These are phyloP conservation scores for Paramecium pentaurelia DNA, from an alignment of 73 alveolate species.

Conservation along the genomic window DNA sequence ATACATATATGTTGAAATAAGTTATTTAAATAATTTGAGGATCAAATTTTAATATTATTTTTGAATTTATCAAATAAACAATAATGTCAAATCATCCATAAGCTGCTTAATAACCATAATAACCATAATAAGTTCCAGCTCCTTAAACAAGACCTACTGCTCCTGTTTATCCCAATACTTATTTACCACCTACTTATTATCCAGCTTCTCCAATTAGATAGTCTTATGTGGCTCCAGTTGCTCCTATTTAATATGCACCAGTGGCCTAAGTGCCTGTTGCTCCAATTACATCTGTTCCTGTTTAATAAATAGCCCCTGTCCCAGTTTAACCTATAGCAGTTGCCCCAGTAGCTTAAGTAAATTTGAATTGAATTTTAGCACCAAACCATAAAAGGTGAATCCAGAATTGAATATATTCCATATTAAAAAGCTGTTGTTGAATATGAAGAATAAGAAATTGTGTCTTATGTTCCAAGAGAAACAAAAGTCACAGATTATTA, in stretches of 20 bases:
- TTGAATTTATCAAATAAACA: not conserved
- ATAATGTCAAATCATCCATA: not conserved
- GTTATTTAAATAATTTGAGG: not conserved
- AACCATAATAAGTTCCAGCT: not conserved
- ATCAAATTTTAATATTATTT: not conserved
- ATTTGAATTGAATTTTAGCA: not conserved
- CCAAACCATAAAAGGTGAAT: constrained; percentile 55
- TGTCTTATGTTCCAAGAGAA: constrained; percentile 60
- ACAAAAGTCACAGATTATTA: constrained; percentile 56
- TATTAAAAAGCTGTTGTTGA: constrained; percentile 55
- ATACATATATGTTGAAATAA: not conserved
- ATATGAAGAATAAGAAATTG: constrained; percentile 54
- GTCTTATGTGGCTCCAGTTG: constrained; percentile 32
- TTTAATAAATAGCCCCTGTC: not conserved
- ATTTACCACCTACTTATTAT: not conserved
- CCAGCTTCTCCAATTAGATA: constrained; percentile 20
- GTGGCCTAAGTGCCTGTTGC: not conserved
- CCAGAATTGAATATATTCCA: constrained; percentile 61
- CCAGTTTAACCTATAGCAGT: not conserved
- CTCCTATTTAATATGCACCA: not conserved
- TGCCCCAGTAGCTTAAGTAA: constrained; percentile 12
- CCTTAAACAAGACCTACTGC: not conserved
- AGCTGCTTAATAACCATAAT: not conserved
- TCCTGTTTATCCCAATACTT: not conserved
- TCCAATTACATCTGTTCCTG: not conserved